Evolutionary conservation across 768 basidiomycete species (phyloP).

Genomic region (Pleurotus citrinopileatus): DNA sequence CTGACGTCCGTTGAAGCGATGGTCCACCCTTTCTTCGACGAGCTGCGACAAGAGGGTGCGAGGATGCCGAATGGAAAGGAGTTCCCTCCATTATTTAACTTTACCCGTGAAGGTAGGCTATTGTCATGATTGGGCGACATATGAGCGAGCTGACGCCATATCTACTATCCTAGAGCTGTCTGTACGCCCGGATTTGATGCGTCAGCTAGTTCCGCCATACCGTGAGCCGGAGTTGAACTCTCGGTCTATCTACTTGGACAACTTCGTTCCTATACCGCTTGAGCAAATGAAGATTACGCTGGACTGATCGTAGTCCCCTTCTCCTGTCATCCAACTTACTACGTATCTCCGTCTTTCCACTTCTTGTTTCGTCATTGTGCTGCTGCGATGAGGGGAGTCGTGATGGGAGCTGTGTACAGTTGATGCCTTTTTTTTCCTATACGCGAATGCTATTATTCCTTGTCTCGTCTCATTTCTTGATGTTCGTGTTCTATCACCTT

Average conservation of each 20-base stretch:
- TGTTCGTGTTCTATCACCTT: too few relatives aligned
- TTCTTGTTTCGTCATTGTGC: neutral
- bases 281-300: constrained; percentile 93
- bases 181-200: constrained; percentile 91
- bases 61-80: constrained; percentile 97
- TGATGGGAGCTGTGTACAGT: too few relatives aligned
- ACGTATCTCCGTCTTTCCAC: neutral
- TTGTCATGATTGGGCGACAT: neutral
- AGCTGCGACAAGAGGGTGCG: constrained; percentile 85
- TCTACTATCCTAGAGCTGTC: constrained; percentile 71
- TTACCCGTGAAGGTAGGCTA: constrained; percentile 87
- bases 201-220: constrained; percentile 85
- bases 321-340: constrained; percentile 15
- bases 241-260: constrained; percentile 83
- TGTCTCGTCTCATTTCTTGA: too few relatives aligned
- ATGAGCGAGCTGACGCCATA: constrained; percentile 7
- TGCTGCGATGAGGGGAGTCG: too few relatives aligned
- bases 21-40: constrained; percentile 97
- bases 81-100: constrained; percentile 92
- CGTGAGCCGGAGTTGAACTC: constrained; percentile 87
- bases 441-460: too few relatives aligned
- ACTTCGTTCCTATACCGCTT: constrained; percentile 95
- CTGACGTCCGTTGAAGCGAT: constrained; percentile 88
- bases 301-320: constrained; percentile 53
- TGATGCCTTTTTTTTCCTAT: constrained; percentile 9